A percentile compares a stretch with the other conserved stretches of the same genome.
These are phyloP conservation scores for Claviceps africana DNA, from an alignment of 2,329 filamentous ascomycete genomes.

Conservation along the genomic window DNA sequence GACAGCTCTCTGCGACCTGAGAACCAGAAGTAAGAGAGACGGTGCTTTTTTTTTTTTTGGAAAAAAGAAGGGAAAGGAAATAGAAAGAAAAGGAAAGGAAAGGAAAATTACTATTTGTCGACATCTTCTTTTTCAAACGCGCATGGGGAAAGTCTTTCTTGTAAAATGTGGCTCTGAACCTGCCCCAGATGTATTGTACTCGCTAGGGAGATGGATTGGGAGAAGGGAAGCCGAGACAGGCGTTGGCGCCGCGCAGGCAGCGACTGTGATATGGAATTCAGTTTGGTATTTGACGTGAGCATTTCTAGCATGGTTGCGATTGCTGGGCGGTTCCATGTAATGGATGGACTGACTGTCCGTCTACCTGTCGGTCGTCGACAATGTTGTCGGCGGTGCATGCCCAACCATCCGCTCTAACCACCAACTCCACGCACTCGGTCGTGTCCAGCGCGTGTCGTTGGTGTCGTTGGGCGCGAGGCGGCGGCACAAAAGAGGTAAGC, in stretches of 20 bases:
- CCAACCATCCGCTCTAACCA: too few species aligned
- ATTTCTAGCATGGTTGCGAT: neutral
- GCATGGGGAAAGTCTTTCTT: constrained; percentile 1
- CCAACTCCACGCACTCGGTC: too few species aligned
- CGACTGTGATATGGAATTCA: constrained; percentile 2
- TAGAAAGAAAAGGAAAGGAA: too few species aligned
- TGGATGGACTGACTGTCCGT: neutral
- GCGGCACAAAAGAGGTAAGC: too few species aligned
- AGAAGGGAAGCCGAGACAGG: neutral
- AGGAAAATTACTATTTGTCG: neutral
- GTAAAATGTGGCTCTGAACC: constrained; percentile 1
- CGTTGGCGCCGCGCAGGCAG: neutral
- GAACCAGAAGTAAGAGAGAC: constrained; percentile 56
- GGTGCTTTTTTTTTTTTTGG: neutral
- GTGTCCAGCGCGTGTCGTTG: too few species aligned
- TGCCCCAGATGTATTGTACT: constrained; percentile 1
- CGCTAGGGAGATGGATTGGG: neutral
- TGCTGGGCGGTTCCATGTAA: neutral
- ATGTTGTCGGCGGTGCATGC: too few species aligned
- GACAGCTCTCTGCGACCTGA: constrained; percentile 63
- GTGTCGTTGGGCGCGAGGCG: too few species aligned
- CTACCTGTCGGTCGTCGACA: too few species aligned
- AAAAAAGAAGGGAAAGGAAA: too few species aligned
- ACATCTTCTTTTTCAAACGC: neutral
- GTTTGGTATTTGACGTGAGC: neutral